Base-by-base conservation (phyloP, 495 filamentous ascomycete species). In the Neurospora tetrasperma region DNA sequence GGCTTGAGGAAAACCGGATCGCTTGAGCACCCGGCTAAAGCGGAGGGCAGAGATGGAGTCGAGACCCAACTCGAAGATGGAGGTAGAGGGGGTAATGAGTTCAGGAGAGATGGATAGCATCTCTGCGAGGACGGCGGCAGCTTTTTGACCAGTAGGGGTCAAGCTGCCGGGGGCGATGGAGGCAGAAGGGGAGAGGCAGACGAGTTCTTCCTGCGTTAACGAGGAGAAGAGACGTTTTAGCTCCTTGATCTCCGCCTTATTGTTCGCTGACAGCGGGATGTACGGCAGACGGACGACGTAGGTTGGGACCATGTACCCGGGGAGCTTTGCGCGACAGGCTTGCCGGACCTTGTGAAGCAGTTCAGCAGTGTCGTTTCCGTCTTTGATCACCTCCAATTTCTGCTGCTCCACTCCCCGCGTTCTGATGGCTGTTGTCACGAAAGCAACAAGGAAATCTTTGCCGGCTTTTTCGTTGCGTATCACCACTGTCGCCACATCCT, bases 11-110 rank as follows among this genome's bases (percentile, higher is more conserved):
- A 93, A 86, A 0, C 90, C 88, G 1, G 80, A 78, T 14, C 82
- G 79, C 71, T 85, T 88, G 18, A 92, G 79, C n/a, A 75, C 76
- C 0, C 85, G 80, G 0, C 85, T 80, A 27, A 96, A 84, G 31
- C 88, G 86, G 31, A 94, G 88, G 4, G 90, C 90, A 0, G 91
- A 92, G 16, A 97, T 92, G 0, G 93, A 95, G 78, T 96, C 94
- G 8, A 95, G 83, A 0, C 93, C 93, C 3, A 96, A 82, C 70
- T 96, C 92, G 75, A 93, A 96, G 41, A 96, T 88, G 40, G 86
- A 95, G 0, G 90, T 87, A 1, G 82, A 82, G 18, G 83, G 81
- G 2, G 78, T 82, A 42, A 94, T 85, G 1, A 84, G 79, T 5
- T 75, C 76, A 1, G 71, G 42, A 9, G 85, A 75, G 7, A 89